phyloP scores from a whole-genome alignment of 352 stramenopile species.

The Globisporangium cederbergense region DNA sequence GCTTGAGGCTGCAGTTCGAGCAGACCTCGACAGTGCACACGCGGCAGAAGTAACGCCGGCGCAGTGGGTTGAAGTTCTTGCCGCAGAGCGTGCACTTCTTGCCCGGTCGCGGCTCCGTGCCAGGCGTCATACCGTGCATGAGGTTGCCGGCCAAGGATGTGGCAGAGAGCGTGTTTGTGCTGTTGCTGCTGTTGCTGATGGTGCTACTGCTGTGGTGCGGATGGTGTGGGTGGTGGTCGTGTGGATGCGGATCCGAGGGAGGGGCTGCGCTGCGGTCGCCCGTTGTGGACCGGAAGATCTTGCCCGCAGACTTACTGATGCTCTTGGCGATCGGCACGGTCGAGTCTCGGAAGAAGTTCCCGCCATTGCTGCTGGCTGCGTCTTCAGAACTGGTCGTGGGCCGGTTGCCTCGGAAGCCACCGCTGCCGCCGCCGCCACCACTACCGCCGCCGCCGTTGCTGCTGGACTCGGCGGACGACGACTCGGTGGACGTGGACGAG shows the following conservation, averaged over 20 bases:
- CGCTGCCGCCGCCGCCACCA: not conserved
- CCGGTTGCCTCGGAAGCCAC: not conserved
- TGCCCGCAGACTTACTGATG: slow-evolving; percentile 14
- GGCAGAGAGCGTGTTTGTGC: not conserved
- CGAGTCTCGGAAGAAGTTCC: slow-evolving; percentile 17
- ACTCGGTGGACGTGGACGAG: slow-evolving; percentile 1
- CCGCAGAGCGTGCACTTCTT: slow-evolving; percentile 75
- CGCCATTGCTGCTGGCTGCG: not conserved
- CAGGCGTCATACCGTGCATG: slow-evolving; percentile 6
- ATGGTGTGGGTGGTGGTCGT: slow-evolving; percentile 3
- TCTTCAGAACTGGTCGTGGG: slow-evolving; percentile 14
- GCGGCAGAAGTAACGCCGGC: slow-evolving; percentile 68
- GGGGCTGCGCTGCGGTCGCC: not conserved
- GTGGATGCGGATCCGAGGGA: not conserved
- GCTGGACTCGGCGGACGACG: slow-evolving; percentile 14
- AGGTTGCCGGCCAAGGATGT: not conserved
- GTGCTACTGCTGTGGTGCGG: slow-evolving; percentile 21
- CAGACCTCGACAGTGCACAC: slow-evolving; percentile 61
- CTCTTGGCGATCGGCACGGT: slow-evolving; percentile 16
- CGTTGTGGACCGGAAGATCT: slow-evolving; percentile 14
- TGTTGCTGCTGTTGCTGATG: slow-evolving; percentile 9
- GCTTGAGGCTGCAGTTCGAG: slow-evolving; percentile 67
- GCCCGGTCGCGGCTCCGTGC: slow-evolving; percentile 8
- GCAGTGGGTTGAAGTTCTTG: slow-evolving; percentile 82
- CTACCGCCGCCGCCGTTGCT: not conserved